A percentile compares a stretch with the other conserved stretches of the same genome.
Conservation (phyloP, 495 filamentous ascomycete genomes). For the Monascus purpureus region DNA sequence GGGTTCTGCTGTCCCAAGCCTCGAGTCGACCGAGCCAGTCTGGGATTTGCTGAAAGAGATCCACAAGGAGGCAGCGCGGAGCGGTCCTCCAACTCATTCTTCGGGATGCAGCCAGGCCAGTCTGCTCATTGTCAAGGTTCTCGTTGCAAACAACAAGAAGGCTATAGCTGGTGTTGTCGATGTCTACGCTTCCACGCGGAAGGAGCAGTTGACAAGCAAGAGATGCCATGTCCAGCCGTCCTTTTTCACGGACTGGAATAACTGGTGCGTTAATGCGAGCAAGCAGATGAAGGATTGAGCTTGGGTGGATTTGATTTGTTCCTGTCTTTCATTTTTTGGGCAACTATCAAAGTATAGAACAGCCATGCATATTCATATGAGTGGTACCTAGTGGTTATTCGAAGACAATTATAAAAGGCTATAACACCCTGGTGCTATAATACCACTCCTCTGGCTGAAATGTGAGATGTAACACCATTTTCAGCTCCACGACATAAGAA, state of each 20-base stretch:
- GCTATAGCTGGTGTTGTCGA: slow-evolving; percentile 34
- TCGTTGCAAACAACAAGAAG: slow-evolving; percentile 36
- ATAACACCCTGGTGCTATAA: too few species aligned
- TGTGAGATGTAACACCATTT: too few species aligned
- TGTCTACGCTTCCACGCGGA: slow-evolving; percentile 44
- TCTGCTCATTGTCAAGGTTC: slow-evolving; percentile 46
- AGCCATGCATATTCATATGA: too few species aligned
- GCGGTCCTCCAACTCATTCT: slow-evolving; percentile 42
- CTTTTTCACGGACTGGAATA: slow-evolving; percentile 56
- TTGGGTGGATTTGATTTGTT: not conserved
- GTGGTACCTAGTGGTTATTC: too few species aligned
- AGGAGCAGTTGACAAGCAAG: slow-evolving; percentile 38
- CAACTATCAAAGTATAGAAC: too few species aligned
- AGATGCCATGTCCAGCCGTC: slow-evolving; percentile 43
- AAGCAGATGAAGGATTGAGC: slow-evolving; percentile 26
- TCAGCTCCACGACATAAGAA: too few species aligned
- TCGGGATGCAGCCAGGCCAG: slow-evolving; percentile 48
- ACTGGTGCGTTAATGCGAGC: slow-evolving; percentile 44
- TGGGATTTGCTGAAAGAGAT: slow-evolving; percentile 50
- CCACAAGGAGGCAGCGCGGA: slow-evolving; percentile 57
- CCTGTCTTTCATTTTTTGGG: too few species aligned
- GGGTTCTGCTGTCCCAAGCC: slow-evolving; percentile 31
- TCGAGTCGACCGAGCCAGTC: slow-evolving; percentile 28
- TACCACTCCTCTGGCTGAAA: too few species aligned
- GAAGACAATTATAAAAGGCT: too few species aligned